Evolutionary conservation across 164 flowering plant genomes (phyloP), one percentile per base, ranked within the genome.

Genomic region (Hamamelis virginiana): DNA sequence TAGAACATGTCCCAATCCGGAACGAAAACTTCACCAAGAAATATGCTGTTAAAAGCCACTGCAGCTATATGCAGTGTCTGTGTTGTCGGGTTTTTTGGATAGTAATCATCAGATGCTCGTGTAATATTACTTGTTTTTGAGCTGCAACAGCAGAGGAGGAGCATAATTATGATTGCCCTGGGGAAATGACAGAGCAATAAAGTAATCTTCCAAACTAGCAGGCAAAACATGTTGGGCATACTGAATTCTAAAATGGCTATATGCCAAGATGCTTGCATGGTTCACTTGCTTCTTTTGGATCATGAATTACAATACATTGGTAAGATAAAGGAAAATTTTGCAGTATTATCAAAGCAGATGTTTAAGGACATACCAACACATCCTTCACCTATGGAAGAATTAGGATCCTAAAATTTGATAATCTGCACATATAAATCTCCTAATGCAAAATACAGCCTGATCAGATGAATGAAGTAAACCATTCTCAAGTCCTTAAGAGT

Each of bases 1-100:
- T 87, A 83, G 75, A 89, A 87, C 94, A 89, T 87, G 77, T 89
- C 91, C 94, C 94, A 89, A 75, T 89, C 94, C 23, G 94, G 94
- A 50, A 84, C 80, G 43, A 86, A 63, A 43, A 87, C 66, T 82
- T 87, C 94, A 45, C 94, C 91, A 25, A 89, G 82, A 68, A 87
- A 83, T 25, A 89, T 76, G 81, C 90, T 87, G 78, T 87, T 89
- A 67, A 82, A 87, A 70, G 94, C 76, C 48, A 86, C 90, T 46
- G 91, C 79, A 65, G 90, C 89, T 58, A 87, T 75, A 58, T 86
- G 91, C 75, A 81, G 58, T 19, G 88, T 79, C 70, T 86, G 90
- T 33, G 87, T 69, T 25, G 70, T 63, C 46, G 86, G 84, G 66
- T 81, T 74, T 38, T 67, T 55, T 51, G 90, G 89, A 70, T 72